These are phyloP conservation scores for Lindgomyces ingoldianus DNA, from an alignment of 495 filamentous ascomycete genomes.

Conservation along the genomic window DNA sequence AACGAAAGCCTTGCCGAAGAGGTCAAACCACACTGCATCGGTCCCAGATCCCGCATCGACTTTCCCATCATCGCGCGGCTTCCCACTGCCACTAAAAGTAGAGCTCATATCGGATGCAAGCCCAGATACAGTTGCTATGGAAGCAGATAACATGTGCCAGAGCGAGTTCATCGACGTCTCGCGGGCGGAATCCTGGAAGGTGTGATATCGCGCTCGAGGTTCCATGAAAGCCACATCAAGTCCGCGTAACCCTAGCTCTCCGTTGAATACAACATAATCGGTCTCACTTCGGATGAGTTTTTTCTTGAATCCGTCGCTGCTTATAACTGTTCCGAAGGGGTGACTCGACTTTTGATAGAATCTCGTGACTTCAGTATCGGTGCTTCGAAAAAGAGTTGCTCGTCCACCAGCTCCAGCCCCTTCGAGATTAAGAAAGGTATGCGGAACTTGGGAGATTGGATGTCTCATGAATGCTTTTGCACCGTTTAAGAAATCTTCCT, in stretches of 20 bases:
- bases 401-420: constrained; percentile 92
- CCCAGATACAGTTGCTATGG: constrained; percentile 68
- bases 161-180: constrained; percentile 67
- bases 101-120: constrained; percentile 70
- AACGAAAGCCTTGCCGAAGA: constrained; percentile 80
- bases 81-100: constrained; percentile 61
- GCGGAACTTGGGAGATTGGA: constrained; percentile 71
- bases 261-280: constrained; percentile 84
- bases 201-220: constrained; percentile 87
- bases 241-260: constrained; percentile 78
- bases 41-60: constrained; percentile 68
- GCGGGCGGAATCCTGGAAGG: constrained; percentile 78
- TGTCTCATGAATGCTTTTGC: constrained; percentile 82
- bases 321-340: constrained; percentile 82
- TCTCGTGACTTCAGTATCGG: constrained; percentile 81
- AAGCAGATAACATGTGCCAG: constrained; percentile 91
- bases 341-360: constrained; percentile 69
- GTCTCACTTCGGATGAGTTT: constrained; percentile 80
- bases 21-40: constrained; percentile 87
- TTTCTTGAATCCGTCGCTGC: constrained; percentile 77
- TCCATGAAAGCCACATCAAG: constrained; percentile 89
- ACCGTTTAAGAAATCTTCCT: constrained; percentile 92
- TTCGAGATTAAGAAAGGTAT: constrained; percentile 91
- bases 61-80: constrained; percentile 57
- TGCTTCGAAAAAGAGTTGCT: constrained; percentile 81